These are phyloP conservation scores for Lactarius quietus DNA, from an alignment of 768 basidiomycete genomes.

Conservation along the genomic window DNA sequence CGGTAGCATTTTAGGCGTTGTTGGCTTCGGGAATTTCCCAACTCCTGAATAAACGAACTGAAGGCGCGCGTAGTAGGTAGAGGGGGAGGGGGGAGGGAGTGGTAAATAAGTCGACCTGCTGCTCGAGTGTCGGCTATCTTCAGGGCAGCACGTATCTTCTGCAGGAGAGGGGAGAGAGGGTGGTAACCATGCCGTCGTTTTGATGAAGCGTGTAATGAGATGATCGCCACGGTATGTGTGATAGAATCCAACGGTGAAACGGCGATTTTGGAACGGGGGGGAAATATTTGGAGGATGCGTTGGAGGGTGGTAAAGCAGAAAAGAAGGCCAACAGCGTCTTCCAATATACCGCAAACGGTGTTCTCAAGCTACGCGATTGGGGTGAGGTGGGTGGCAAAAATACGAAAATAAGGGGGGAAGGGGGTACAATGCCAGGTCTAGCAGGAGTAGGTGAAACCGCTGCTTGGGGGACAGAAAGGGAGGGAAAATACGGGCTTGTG, in stretches of 20 bases:
- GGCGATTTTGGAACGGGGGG: not conserved
- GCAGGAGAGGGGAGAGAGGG: not conserved
- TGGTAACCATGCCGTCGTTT: no score
- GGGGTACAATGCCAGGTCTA: no score
- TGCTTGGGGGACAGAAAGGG: not conserved
- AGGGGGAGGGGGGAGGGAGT: not conserved
- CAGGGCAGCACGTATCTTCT: not conserved
- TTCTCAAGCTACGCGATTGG: not conserved
- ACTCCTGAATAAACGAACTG: not conserved
- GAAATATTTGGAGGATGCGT: not conserved
- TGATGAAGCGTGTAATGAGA: not conserved
- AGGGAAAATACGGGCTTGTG: not conserved
- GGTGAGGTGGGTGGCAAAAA: not conserved
- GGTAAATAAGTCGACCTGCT: not conserved
- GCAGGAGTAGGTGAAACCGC: not conserved
- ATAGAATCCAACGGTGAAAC: not conserved
- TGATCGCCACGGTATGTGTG: not conserved
- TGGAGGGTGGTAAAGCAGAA: not conserved
- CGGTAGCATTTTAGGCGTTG: not conserved
- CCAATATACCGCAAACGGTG: not conserved
- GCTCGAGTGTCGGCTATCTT: not conserved
- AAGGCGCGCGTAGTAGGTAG: not conserved
- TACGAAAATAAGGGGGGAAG: not conserved
- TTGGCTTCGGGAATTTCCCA: not conserved
- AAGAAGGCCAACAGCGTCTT: not conserved